Base-by-base conservation (phyloP, 352 stramenopile species). In the Globisporangium solare region DNA sequence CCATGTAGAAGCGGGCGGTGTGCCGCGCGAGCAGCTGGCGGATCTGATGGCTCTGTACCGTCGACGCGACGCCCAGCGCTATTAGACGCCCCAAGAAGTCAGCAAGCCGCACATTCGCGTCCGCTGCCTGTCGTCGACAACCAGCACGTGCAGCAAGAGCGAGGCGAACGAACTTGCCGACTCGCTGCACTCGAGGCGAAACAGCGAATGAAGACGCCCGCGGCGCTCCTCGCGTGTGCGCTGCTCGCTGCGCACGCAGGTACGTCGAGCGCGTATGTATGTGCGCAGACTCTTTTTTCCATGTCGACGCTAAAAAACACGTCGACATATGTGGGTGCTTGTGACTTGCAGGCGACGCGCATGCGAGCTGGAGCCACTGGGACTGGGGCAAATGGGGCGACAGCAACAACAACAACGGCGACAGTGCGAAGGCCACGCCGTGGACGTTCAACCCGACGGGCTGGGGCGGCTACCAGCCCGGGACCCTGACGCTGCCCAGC, bases 371-470 rank as follows among this genome's bases (percentile, higher is more conserved):
- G 27, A 6, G 27, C 3, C 4, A 3, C 10, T 35, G 27, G 27
- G 27, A 35, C 2, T 35, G 27, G 27, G 27, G 27, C 4, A 35
- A 35, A 43, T 43, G 39, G 39, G 17, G 39, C 39, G 10, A 43
- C 0, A 11, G 0, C 5, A 43, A 18, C 1, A 47, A 40, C 39
- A 45, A 46, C 18, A 55, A 45, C 35, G 41, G 42, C 18, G 56
- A 37, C n/a, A 61, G 54, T 27, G 47, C 42, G 17, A 59, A 53
- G 15, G 21, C n/a, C n/a, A 32, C 22, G 45, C 46, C 55, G 47
- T 39, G 32, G 47, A 61, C 55, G 47, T 61, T 61, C 31, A 61
- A 42, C 18, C 55, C 55, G 6, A 27, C 35, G 10, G 55, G 55
- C 11, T 61, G 55, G 55, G 46, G 46, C 4, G 41, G 37, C 6